Percentiles rank a stretch among this genome's conserved stretches.
Evolutionary conservation across 306 rosid genomes (phyloP).

Genomic region (Trichosanthes cucumerina): DNA sequence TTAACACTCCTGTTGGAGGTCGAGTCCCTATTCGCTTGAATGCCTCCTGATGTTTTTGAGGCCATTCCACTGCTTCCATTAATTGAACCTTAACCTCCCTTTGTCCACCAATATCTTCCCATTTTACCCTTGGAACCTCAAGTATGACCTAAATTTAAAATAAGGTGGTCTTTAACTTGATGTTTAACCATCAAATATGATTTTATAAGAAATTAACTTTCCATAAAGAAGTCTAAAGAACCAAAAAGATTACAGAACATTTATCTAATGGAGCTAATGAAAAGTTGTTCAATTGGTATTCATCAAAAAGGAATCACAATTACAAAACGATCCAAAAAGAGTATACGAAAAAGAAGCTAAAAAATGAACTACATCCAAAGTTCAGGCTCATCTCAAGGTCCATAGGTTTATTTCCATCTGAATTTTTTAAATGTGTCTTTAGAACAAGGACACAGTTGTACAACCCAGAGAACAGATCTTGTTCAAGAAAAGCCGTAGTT

Average conservation of each 20-base stretch:
- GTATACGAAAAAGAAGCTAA: background rate
- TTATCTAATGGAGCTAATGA: background rate
- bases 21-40: slow-evolving; percentile 70
- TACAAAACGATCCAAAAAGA: background rate
- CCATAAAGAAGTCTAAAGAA: background rate
- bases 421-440: background rate
- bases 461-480: background rate
- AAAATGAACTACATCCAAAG: background rate
- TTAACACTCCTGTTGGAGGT: slow-evolving; percentile 71
- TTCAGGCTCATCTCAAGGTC: background rate
- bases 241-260: background rate
- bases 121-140: slow-evolving; percentile 85
- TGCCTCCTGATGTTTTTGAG: slow-evolving; percentile 75
- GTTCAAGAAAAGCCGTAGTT: background rate
- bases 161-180: background rate
- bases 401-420: background rate
- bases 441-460: background rate
- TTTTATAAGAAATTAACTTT: background rate
- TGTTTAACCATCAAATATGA: background rate
- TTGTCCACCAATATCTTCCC: slow-evolving; percentile 98
- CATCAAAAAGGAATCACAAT: background rate
- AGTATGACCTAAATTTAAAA: slow-evolving; percentile 41
- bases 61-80: slow-evolving; percentile 95
- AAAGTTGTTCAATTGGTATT: background rate
- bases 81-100: slow-evolving; percentile 70